These are phyloP conservation scores for Lentinus brumalis DNA, from an alignment of 768 basidiomycete genomes.

Conservation along the genomic window DNA sequence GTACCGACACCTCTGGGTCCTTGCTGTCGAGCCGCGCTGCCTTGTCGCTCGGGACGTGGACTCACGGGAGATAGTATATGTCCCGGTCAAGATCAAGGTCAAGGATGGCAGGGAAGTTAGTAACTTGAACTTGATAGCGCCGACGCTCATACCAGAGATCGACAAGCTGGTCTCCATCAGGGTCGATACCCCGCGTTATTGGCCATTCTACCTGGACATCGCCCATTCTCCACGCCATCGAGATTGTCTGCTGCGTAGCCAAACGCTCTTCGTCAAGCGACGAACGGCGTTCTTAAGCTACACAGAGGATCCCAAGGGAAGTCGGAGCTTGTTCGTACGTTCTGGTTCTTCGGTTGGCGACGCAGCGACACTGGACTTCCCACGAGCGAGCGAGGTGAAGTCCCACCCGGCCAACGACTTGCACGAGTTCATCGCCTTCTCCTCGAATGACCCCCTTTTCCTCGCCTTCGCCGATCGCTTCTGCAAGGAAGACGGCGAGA, in stretches of 20 bases:
- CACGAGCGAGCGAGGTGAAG: slow-evolving; percentile 67
- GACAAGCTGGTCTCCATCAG: slow-evolving; percentile 79
- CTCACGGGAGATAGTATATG: slow-evolving; percentile 85
- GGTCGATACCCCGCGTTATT: slow-evolving; percentile 94
- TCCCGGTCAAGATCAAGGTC: slow-evolving; percentile 87
- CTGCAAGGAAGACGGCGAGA: slow-evolving; percentile 61
- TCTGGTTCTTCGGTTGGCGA: slow-evolving; percentile 86
- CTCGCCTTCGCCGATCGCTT: slow-evolving; percentile 82
- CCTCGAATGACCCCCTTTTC: slow-evolving; percentile 80
- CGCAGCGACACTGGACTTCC: slow-evolving; percentile 83
- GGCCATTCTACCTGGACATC: slow-evolving; percentile 87
- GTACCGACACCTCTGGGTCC: slow-evolving; percentile 92
- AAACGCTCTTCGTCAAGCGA: slow-evolving; percentile 91
- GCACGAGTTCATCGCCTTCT: slow-evolving; percentile 83
- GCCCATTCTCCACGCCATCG: slow-evolving; percentile 67
- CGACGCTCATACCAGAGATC: slow-evolving; percentile 90
- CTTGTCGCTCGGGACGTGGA: slow-evolving; percentile 92
- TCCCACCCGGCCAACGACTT: slow-evolving; percentile 73
- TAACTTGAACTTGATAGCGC: slow-evolving; percentile 83
- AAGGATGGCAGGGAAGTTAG: slow-evolving; percentile 63
- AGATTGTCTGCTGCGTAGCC: slow-evolving; percentile 66
- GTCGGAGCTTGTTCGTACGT: slow-evolving; percentile 86
- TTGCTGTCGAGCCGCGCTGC: slow-evolving; percentile 94
- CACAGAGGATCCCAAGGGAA: slow-evolving; percentile 91
- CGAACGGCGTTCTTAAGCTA: slow-evolving; percentile 92